Conservation (phyloP, 2,329 filamentous ascomycete species). For the Trichophyton simii region DNA sequence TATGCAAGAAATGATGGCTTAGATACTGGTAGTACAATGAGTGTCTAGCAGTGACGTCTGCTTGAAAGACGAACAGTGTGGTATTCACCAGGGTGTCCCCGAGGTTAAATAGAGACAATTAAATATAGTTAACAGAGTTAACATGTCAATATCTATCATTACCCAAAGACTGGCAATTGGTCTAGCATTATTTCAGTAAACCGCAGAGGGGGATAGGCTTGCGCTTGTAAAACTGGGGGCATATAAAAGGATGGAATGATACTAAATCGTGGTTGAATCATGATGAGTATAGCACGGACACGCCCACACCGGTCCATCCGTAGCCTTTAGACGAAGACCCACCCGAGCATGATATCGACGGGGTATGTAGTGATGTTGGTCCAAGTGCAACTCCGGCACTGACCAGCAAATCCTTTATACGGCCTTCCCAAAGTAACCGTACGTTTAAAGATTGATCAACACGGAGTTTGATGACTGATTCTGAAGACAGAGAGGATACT, state of each 20-base stretch:
- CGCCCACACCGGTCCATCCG: constrained; percentile 29
- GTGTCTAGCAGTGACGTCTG: not conserved
- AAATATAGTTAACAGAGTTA: not conserved
- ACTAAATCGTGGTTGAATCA: constrained; percentile 14
- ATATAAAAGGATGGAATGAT: not conserved
- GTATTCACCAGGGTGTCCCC: not conserved
- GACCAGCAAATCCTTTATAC: constrained; percentile 83
- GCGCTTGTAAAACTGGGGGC: not conserved
- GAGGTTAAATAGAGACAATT: not conserved
- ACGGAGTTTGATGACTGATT: constrained; percentile 79
- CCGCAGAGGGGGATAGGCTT: not conserved
- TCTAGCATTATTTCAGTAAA: not conserved
- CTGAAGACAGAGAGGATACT: constrained; percentile 37
- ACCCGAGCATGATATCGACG: constrained; percentile 16
- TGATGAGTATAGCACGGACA: constrained; percentile 33
- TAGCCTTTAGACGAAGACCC: constrained; percentile 22
- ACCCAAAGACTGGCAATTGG: not conserved
- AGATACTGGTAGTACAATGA: too few species aligned
- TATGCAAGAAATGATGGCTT: not conserved
- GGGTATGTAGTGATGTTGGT: constrained; percentile 22
- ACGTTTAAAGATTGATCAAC: constrained; percentile 81
- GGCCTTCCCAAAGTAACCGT: constrained; percentile 81
- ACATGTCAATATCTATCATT: not conserved
- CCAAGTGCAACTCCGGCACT: constrained; percentile 81
- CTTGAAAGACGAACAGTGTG: not conserved